Evolutionary conservation across 805 yeast genomes (phyloP), one percentile per base, ranked within the genome.

Genomic region (Pichia exigua): DNA sequence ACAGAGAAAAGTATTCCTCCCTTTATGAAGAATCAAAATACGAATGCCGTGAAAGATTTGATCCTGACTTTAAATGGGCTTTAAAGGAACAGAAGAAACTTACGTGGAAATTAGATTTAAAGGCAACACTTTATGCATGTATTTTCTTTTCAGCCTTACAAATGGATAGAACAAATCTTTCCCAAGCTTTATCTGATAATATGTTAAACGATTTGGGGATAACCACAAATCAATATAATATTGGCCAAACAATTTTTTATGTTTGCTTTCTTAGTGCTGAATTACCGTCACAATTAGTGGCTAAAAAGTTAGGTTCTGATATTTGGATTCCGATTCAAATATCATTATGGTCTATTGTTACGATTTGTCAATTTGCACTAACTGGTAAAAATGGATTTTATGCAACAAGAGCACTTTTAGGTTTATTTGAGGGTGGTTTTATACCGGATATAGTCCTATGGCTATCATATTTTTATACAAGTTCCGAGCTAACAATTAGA

Each of bases 281-380:
- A 62, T 63, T 83, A 13, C 88, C 88, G 0, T 81, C 86, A 2
- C 87, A 83, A 60, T 68, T 83, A 56, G 69, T 83, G 32, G 77
- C 85, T n/a, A 82, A 83, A 63, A 73, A 71, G 49, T 48, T 83
- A 38, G 89, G 88, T 15, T 78, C 85, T 4, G 87, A 82, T 59
- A 58, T 71, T 26, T 81, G 83, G 77, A 76, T 82, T 54, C 86
- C 87, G 3, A 64, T 71, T 41, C 85, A 82, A 59, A 73, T 82
- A 63, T 58, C 69, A 22, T 53, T 72, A 1, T 83, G 88, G 88
- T 73, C 80, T 46, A 54, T 75, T 11, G 81, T 82, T 17, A 77
- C 84, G 3, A 66, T 77, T 43, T 65, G 68, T 44, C 87, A 83
- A 62, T 74, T 74, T 43, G 70, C 69, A 20, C 64, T 82, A 51